phyloP scores from a whole-genome alignment of 31 red algal species.

The Bonnemaisonia californica region DNA sequence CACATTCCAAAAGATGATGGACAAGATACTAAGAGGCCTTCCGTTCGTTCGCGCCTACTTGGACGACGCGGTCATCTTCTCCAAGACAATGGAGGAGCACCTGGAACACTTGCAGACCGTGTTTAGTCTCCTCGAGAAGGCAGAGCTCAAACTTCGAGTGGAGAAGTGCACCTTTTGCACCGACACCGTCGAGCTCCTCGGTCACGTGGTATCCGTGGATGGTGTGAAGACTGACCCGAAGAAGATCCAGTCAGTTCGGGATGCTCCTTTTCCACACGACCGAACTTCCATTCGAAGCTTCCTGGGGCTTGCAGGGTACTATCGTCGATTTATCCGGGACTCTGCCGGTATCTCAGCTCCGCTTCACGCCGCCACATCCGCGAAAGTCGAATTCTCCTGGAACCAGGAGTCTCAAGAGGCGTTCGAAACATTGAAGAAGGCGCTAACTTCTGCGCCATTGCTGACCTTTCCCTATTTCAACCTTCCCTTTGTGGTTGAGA shows the following conservation, averaged over 20 bases:
- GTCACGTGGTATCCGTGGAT: slow-evolving; percentile 14
- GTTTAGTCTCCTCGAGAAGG: not conserved
- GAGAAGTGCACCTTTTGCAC: slow-evolving; percentile 17
- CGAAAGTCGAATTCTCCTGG: slow-evolving; percentile 8
- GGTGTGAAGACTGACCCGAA: not conserved
- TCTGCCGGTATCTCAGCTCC: not conserved
- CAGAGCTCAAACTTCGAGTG: slow-evolving; percentile 7
- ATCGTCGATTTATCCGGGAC: not conserved
- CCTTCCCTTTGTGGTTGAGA: not conserved
- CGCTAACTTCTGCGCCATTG: not conserved
- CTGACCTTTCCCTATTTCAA: not conserved
- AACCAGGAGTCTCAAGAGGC: not conserved
- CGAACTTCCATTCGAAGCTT: slow-evolving; percentile 4
- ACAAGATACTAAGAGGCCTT: not conserved
- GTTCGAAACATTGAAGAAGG: slow-evolving; percentile 4
- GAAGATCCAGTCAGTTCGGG: not conserved
- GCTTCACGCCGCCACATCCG: slow-evolving; percentile 1
- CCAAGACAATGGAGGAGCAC: slow-evolving; percentile 16
- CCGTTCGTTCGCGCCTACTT: not conserved
- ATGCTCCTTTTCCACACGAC: not conserved
- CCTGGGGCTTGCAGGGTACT: too few relatives aligned
- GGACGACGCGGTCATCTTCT: slow-evolving; percentile 30
- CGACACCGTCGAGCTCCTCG: not conserved
- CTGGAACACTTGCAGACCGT: not conserved
- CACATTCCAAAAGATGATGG: slow-evolving; percentile 22